Evolutionary conservation across 1,139 yeast genomes (phyloP).

Genomic region (Zygosaccharomyces sapae): DNA sequence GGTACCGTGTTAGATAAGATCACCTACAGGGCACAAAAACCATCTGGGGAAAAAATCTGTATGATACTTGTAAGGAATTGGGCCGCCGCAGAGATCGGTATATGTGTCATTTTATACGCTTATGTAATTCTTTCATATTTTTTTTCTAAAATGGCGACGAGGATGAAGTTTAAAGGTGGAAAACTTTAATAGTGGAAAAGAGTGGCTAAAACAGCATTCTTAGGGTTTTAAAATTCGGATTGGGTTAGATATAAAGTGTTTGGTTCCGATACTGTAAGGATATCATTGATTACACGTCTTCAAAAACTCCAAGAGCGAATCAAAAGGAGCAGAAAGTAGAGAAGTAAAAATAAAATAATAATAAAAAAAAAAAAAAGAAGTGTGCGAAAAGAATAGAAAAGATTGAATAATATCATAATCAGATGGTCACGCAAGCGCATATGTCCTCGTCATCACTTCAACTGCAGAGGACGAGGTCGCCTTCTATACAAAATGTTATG

Average conservation of each 20-base stretch:
- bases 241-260: not conserved
- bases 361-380: slow-evolving; percentile 3
- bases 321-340: not conserved
- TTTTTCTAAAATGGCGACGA: not conserved
- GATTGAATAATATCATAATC: not conserved
- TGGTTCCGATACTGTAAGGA: not conserved
- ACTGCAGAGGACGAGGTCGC: slow-evolving; percentile 30
- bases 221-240: not conserved
- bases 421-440: slow-evolving; percentile 15
- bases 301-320: not conserved
- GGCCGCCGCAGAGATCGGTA: slow-evolving; percentile 7
- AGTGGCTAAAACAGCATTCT: not conserved
- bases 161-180: not conserved
- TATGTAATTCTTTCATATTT: slow-evolving; percentile 4
- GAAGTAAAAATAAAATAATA: too few species aligned
- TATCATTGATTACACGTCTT: not conserved
- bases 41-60: slow-evolving; percentile 64
- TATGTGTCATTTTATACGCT: slow-evolving; percentile 6
- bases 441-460: slow-evolving; percentile 17
- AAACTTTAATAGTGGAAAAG: not conserved
- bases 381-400: not conserved
- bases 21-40: slow-evolving; percentile 85
- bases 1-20: slow-evolving; percentile 86
- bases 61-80: slow-evolving; percentile 13
- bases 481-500: slow-evolving; percentile 41